These are phyloP conservation scores for Euphorbia lathyris DNA, from an alignment of 345 rosid genomes.

Conservation along the genomic window DNA sequence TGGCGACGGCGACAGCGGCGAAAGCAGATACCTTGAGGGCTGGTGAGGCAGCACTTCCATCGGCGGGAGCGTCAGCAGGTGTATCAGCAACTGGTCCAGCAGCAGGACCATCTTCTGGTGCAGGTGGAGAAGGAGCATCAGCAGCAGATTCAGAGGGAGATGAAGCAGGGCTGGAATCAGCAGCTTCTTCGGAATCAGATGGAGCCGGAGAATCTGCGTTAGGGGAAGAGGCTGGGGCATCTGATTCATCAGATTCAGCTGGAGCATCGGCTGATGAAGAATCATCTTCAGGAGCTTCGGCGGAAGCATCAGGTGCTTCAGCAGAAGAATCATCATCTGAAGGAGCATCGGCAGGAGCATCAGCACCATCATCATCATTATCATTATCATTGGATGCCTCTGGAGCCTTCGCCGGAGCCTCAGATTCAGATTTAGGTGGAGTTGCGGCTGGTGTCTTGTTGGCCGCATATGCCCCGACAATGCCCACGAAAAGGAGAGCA, in stretches of 20 bases:
- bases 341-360: neutral
- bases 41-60: neutral
- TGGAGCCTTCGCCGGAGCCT: slow-evolving; percentile 6
- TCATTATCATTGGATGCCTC: neutral
- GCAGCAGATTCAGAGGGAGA: slow-evolving; percentile 2
- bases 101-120: neutral
- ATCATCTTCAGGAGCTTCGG: neutral
- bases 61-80: neutral
- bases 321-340: neutral
- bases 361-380: slow-evolving; percentile 1
- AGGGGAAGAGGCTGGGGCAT: neutral
- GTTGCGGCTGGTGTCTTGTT: slow-evolving; percentile 11
- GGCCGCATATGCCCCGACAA: slow-evolving; percentile 30
- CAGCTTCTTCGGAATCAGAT: slow-evolving; percentile 1
- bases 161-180: neutral
- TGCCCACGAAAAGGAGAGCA: slow-evolving; percentile 27
- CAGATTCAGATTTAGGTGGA: slow-evolving; percentile 8
- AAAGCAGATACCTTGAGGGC: neutral
- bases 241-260: too few relatives aligned
- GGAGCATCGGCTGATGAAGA: neutral
- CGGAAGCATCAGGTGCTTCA: slow-evolving; percentile 15
- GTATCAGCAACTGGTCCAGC: neutral
- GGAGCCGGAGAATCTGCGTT: neutral
- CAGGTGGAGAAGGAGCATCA: slow-evolving; percentile 17
- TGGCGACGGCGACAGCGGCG: neutral